Conservation (phyloP, 2,329 filamentous ascomycete species). For the Scedosporium minutisporum region DNA sequence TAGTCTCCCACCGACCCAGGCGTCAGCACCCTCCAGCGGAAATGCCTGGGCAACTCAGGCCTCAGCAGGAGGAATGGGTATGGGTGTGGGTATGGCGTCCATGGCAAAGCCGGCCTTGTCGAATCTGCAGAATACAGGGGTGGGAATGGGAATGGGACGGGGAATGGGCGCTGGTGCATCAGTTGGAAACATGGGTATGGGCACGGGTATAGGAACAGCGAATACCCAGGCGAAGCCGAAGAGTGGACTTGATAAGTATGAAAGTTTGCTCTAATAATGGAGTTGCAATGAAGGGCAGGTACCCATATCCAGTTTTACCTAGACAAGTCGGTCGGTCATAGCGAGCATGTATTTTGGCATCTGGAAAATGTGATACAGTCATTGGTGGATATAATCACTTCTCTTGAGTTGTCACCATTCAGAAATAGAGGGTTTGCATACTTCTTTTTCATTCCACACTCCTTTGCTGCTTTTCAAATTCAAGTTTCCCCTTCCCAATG, state of each 20-base stretch:
- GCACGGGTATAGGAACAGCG: constrained; percentile 17
- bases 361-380: neutral
- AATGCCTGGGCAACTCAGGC: constrained; percentile 14
- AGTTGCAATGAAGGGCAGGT: neutral
- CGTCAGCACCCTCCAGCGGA: neutral
- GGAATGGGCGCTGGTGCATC: constrained; percentile 16
- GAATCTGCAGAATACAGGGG: constrained; percentile 12
- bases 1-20: constrained; percentile 37
- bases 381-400: no score
- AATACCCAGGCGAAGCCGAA: constrained; percentile 23
- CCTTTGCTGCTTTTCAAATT: no score
- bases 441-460: no score
- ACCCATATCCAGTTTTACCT: neutral
- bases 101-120: constrained; percentile 9
- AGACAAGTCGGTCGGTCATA: neutral
- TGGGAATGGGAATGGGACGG: constrained; percentile 16
- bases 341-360: constrained; percentile 1
- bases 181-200: constrained; percentile 15
- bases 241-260: constrained; percentile 56
- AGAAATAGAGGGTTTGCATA: no score
- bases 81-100: constrained; percentile 12
- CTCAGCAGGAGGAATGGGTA: constrained; percentile 12
- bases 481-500: no score
- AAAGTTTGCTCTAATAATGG: constrained; percentile 47
- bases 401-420: no score